phyloP scores from a whole-genome alignment of 306 rosid species.

The Fragaria ananassa region DNA sequence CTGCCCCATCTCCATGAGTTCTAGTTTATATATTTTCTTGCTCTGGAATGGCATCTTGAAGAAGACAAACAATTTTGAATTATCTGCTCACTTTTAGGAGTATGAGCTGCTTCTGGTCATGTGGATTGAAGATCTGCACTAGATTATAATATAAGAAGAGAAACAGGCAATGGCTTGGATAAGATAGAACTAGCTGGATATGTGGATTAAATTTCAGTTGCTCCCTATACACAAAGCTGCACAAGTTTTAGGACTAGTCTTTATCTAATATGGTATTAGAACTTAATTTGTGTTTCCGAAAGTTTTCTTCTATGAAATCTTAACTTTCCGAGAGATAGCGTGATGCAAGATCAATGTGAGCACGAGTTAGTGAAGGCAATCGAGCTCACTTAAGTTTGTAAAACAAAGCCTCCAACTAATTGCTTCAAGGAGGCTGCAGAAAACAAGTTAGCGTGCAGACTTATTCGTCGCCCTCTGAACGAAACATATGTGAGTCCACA shows the following conservation, averaged over 20 bases:
- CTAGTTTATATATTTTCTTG: not conserved
- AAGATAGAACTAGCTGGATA: not conserved
- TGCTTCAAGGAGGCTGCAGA: not conserved
- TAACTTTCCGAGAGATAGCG: not conserved
- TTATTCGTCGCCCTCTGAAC: not conserved
- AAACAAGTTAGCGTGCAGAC: not conserved
- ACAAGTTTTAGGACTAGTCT: not conserved
- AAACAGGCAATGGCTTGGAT: conserved; percentile 15
- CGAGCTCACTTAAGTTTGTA: not conserved
- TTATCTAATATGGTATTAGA: not conserved
- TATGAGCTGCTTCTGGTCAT: conserved; percentile 12
- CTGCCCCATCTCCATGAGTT: not conserved
- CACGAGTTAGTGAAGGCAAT: not conserved
- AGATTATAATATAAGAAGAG: conserved; percentile 5
- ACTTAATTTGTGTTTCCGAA: not conserved
- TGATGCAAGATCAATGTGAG: not conserved
- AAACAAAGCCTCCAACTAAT: not conserved
- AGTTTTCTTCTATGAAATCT: not conserved
- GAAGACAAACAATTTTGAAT: not conserved
- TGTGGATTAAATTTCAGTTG: not conserved
- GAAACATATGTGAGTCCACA: not conserved
- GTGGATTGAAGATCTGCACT: not conserved
- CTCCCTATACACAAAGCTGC: not conserved
- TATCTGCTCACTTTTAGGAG: conserved; percentile 9
- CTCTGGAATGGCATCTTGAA: not conserved